These are phyloP conservation scores for Symbiodinium natans DNA, from an alignment of 73 alveolate species.

Conservation along the genomic window DNA sequence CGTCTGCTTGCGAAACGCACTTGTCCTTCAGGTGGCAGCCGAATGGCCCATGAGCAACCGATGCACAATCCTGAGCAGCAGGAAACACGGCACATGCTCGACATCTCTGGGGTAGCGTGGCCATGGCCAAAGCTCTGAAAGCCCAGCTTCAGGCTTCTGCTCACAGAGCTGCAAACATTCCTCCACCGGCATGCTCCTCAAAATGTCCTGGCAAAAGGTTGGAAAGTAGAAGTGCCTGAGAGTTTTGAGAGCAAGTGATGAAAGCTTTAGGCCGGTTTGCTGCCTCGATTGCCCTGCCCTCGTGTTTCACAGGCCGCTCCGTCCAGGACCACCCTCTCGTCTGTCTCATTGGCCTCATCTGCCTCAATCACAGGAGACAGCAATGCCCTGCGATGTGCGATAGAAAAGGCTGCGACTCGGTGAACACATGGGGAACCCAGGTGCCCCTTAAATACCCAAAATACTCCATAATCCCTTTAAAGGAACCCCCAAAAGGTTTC, in stretches of 20 bases:
- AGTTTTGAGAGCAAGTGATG: no score
- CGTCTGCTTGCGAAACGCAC: slow-evolving; percentile 61
- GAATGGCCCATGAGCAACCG: slow-evolving; percentile 85
- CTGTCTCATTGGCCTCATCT: slow-evolving; percentile 47
- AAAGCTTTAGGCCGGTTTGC: no score
- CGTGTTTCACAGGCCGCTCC: slow-evolving; percentile 79
- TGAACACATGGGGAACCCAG: no score
- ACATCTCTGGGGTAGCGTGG: not conserved
- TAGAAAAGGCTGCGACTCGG: no score
- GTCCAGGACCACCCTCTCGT: slow-evolving; percentile 71
- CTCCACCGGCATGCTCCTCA: slow-evolving; percentile 48
- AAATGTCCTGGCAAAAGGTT: not conserved
- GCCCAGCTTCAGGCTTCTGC: not conserved
- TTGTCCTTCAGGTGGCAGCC: slow-evolving; percentile 91
- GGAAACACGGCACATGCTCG: not conserved
- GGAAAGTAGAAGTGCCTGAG: no score
- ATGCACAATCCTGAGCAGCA: slow-evolving; percentile 53
- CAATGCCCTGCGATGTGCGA: no score
- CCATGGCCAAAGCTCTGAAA: not conserved
- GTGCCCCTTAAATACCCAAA: no score
- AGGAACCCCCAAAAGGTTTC: not conserved
- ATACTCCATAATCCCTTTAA: not conserved
- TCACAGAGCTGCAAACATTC: slow-evolving; percentile 67
- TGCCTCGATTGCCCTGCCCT: slow-evolving; percentile 51
- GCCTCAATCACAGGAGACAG: not conserved